phyloP scores from a whole-genome alignment of 75 land plant species.

The Sequoia sempervirens region DNA sequence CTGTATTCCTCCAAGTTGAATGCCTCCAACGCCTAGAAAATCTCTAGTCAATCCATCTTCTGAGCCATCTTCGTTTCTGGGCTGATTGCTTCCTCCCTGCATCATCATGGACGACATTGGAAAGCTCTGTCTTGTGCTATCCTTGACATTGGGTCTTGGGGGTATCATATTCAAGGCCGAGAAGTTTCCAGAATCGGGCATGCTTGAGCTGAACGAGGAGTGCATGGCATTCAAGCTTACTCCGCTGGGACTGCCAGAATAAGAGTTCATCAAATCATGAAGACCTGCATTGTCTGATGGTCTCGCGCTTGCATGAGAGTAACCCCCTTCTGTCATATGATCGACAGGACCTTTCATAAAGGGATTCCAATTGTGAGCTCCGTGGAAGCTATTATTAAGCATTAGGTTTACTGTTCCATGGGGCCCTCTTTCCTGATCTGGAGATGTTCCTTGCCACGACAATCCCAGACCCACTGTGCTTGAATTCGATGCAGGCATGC shows the following conservation, averaged over 20 bases:
- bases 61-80: slow-evolving; percentile 5
- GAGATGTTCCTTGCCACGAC: slow-evolving; percentile 1
- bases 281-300: slow-evolving; percentile 7
- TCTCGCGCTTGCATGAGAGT: not conserved
- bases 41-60: slow-evolving; percentile 64
- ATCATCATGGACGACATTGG: not conserved
- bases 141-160: not conserved
- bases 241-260: not conserved
- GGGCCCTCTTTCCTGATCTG: not conserved
- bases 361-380: not conserved
- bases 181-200: not conserved
- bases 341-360: not conserved
- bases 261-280: slow-evolving; percentile 3
- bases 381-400: not conserved
- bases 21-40: slow-evolving; percentile 58
- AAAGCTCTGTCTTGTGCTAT: not conserved
- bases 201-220: not conserved
- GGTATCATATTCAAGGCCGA: not conserved
- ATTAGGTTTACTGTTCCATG: not conserved
- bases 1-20: not conserved
- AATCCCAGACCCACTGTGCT: slow-evolving; percentile 5
- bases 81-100: not conserved
- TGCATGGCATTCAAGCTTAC: slow-evolving; percentile 5
- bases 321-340: not conserved
- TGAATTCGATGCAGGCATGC: not conserved